A percentile compares a stretch with the other conserved stretches of the same genome.
phyloP scores from a whole-genome alignment of 192 early-diverging fungal genomes.

The Blastocladiella britannica region DNA sequence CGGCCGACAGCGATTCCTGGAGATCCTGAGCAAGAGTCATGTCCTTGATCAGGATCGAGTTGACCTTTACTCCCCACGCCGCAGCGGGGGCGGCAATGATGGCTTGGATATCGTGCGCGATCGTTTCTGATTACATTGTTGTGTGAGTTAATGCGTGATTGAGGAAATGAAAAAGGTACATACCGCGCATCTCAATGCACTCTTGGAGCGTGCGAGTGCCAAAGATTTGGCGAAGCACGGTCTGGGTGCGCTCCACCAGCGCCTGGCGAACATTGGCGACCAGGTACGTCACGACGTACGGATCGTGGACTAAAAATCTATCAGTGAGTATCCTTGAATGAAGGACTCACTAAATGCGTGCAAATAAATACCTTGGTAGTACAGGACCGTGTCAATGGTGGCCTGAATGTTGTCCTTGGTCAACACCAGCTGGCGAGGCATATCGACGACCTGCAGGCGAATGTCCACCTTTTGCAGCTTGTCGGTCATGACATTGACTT shows the following conservation, averaged over 20 bases:
- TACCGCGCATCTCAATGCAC: constrained; percentile 61
- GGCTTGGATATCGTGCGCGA: constrained; percentile 64
- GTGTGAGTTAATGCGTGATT: neutral
- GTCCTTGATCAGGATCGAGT: constrained; percentile 74
- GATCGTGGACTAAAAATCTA: constrained; percentile 52
- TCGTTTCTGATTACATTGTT: constrained; percentile 15
- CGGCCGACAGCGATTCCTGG: constrained; percentile 62
- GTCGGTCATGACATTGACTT: constrained; percentile 24
- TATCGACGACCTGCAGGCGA: constrained; percentile 37
- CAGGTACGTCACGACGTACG: constrained; percentile 56
- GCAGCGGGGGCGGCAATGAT: constrained; percentile 60
- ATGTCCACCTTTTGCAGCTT: constrained; percentile 24
- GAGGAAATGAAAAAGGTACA: neutral
- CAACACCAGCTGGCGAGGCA: constrained; percentile 53
- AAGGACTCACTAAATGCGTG: no score
- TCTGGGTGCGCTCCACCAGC: constrained; percentile 71
- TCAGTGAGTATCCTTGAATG: no score
- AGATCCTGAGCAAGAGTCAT: constrained; percentile 50
- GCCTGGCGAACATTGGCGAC: constrained; percentile 63
- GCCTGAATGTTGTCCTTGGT: constrained; percentile 82
- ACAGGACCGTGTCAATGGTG: constrained; percentile 65
- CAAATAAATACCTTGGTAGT: no score
- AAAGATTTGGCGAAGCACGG: constrained; percentile 65
- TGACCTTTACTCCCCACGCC: constrained; percentile 59
- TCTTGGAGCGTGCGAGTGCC: constrained; percentile 70